Base-by-base conservation (phyloP, 192 early-diverging fungal genomes). In the Coemansia sp. region DNA sequence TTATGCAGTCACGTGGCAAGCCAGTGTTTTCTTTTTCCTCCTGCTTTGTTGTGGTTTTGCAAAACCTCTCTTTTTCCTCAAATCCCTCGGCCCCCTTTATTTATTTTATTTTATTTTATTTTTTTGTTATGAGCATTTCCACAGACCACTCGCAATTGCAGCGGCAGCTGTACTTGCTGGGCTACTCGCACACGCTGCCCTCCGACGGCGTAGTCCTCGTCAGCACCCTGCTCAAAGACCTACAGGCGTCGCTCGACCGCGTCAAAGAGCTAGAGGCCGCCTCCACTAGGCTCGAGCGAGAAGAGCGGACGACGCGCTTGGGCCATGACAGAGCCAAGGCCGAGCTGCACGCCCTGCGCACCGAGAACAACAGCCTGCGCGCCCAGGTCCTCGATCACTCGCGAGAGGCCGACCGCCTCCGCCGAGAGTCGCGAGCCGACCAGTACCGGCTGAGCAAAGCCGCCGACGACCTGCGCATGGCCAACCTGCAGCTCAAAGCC, bases 161-260 rank as follows among this genome's bases (percentile, higher is more conserved):
- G 67, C 67, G 74, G 24, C 79, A 82, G 62, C 71, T 82, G 36
- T 77, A 77, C 38, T 38, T 76, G 36, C 71, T 82, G 13, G 74
- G 79, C 20, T 82, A 82, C 62, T 70, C 79, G 20, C 71, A 73
- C 14, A 42, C 63, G 13, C 50, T 82, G 55, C 79, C 79, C 0
- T 36, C 65, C 0, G 71, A 77, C 5, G 74, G 64, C 1, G 68
- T 51, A 6, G 46, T 10, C 31, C 65, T 82, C 3, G 79, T 73
- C 1, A 51, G 68, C 33, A 65, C 61, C 43, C 62, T 82, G 11
- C 62, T 82, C 4, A 63, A 59, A 45, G 79, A 82, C 71, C 59
- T 82, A 66, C 79, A 82, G 60, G 63, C 71, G 0, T 40, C 79
- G n/a, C 62, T 82, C 13, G 69, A 68, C 74, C 63, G 68, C 1